Evolutionary conservation across 2,329 filamentous ascomycete genomes (phyloP).

Genomic region (Ascochyta pisi): DNA sequence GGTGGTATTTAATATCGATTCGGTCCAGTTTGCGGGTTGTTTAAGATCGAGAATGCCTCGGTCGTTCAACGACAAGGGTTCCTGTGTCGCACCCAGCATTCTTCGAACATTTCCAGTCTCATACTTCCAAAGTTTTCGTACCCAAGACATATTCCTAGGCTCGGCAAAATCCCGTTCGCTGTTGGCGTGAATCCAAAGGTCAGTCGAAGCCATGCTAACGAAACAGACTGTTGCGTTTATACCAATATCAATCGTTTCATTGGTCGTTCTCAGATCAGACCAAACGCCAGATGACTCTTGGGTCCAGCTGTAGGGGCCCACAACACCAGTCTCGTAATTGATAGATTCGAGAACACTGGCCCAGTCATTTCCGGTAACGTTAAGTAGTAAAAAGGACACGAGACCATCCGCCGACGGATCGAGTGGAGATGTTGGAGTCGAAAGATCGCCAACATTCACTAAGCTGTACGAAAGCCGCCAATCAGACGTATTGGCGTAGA

Average conservation of each 20-base stretch:
- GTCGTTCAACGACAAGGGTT: neutral
- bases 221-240: slow-evolving; percentile 8
- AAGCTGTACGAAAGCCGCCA: neutral
- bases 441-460: neutral
- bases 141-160: neutral
- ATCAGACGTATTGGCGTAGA: neutral
- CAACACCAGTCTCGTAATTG: neutral
- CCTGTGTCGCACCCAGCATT: neutral
- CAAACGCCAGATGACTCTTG: neutral
- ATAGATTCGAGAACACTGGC: neutral
- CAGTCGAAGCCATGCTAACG: neutral
- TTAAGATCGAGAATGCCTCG: neutral
- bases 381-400: neutral
- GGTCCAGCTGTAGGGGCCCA: neutral
- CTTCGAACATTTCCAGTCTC: neutral
- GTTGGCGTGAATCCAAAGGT: neutral
- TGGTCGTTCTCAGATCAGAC: neutral
- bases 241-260: neutral
- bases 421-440: neutral
- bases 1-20: too few relatives aligned
- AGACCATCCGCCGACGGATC: neutral
- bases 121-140: neutral
- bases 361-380: slow-evolving; percentile 2
- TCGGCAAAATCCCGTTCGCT: neutral
- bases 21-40: neutral